Conservation (phyloP, 2,329 filamentous ascomycete species). For the Cordyceps javanica region DNA sequence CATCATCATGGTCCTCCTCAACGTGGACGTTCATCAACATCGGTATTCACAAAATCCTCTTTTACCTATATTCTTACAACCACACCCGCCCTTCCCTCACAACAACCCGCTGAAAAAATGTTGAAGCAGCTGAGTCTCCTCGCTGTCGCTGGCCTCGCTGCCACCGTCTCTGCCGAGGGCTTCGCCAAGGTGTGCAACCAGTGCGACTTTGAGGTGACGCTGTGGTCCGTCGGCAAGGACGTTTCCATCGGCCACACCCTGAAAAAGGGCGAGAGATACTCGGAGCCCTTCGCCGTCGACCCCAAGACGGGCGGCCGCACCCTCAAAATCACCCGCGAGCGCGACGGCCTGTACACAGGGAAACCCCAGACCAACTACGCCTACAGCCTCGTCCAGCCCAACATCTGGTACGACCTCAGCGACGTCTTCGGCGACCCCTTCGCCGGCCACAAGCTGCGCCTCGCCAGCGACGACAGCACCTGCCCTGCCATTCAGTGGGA, state of each 20-base stretch:
- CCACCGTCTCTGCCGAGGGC: constrained; percentile 25
- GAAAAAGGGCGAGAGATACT: constrained; percentile 22
- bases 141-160: constrained; percentile 20
- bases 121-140: constrained; percentile 14
- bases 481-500: constrained; percentile 33
- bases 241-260: constrained; percentile 24
- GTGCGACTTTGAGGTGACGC: constrained; percentile 28
- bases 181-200: constrained; percentile 31
- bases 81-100: not conserved
- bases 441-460: constrained; percentile 26
- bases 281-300: constrained; percentile 30
- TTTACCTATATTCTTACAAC: not conserved
- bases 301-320: constrained; percentile 31
- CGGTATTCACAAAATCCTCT: not conserved
- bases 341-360: constrained; percentile 33
- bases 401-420: constrained; percentile 36
- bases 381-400: constrained; percentile 29
- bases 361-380: constrained; percentile 35
- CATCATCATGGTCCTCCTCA: not conserved
- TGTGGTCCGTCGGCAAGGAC: constrained; percentile 33
- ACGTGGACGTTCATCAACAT: not conserved
- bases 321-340: constrained; percentile 30
- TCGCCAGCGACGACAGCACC: constrained; percentile 22
- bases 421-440: constrained; percentile 36
- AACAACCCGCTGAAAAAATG: not conserved